These are phyloP conservation scores for Canna indica DNA, from an alignment of 176 grass and related monocot genomes.

Conservation along the genomic window DNA sequence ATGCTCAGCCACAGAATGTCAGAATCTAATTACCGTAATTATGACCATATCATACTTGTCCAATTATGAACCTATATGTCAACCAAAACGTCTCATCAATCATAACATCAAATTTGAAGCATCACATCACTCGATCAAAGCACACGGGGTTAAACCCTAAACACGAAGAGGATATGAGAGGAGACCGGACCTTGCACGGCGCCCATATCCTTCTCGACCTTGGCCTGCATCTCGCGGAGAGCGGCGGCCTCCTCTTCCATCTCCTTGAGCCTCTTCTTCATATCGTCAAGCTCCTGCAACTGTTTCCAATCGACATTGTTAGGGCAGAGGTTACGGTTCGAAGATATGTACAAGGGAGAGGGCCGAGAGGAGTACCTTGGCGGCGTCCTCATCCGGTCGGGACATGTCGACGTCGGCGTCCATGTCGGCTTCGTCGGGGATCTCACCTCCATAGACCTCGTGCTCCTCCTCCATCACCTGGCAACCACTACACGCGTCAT, in stretches of 20 bases:
- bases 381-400: constrained; percentile 13
- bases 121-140: no score
- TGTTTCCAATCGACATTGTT: neutral
- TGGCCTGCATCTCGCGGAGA: constrained; percentile 76
- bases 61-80: no score
- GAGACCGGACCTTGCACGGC: neutral
- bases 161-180: no score
- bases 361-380: constrained; percentile 14
- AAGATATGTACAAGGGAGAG: neutral
- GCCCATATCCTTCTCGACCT: constrained; percentile 68
- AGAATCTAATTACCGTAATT: no score
- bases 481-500: neutral
- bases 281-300: constrained; percentile 68
- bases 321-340: neutral
- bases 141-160: no score
- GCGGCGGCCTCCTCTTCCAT: constrained; percentile 77
- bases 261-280: constrained; percentile 78
- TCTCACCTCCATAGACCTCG: constrained; percentile 34
- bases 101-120: no score
- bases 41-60: no score
- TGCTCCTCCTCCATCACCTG: constrained; percentile 34
- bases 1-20: no score
- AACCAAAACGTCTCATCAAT: no score
- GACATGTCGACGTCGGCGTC: constrained; percentile 28
- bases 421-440: constrained; percentile 32